Evolutionary conservation across 768 basidiomycete genomes (phyloP), one percentile per base, ranked within the genome.

Genomic region (Infundibulicybe gibba): DNA sequence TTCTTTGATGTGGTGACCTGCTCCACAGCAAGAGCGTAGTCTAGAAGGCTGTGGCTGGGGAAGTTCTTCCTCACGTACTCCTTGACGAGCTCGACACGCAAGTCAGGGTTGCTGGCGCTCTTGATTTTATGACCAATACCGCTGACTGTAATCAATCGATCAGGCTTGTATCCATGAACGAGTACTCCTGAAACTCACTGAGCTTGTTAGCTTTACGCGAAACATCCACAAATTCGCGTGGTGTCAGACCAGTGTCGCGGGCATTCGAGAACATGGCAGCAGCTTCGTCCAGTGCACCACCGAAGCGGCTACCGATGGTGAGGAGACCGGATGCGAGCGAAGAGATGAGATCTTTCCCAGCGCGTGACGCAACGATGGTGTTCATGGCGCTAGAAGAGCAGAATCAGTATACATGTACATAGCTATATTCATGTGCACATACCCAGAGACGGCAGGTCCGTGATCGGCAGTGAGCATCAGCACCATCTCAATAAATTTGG

Each of bases 101-200:
- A 76, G 76, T 94, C 91, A 41, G 91, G 92, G 81, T 94, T 94
- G 71, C 91, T 94, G 54, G 93, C 90, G 54, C 87, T 92, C 84
- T 99, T 99, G 79, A 99, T 97, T 82, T 98, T 98, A 85, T 99
- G 95, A 40, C 95, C 95, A 55, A 99, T 99, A 76, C 95, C 95
- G 55, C 85, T 88, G 76, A 97, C 88, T 89, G 53, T 32, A 33
- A 20, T 8, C 37, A 1, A 25, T 54, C 3, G 39, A 48, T 37
- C 6, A 45, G 21, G 35, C 32, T 25, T 48, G 45, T 8, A 47
- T 32, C 46, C 25, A 46, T 53, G 50, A 31, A 20, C 13, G 8
- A 35, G 25, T n/a, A n/a, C n/a, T n/a, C 4, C 14, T 54, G 21
- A 41, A 17, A 80, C 85, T 51, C 55, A 87, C 87, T 95, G 52